Base-by-base conservation (phyloP, 2,329 filamentous ascomycete genomes). In the Xylariaceae sp. region DNA sequence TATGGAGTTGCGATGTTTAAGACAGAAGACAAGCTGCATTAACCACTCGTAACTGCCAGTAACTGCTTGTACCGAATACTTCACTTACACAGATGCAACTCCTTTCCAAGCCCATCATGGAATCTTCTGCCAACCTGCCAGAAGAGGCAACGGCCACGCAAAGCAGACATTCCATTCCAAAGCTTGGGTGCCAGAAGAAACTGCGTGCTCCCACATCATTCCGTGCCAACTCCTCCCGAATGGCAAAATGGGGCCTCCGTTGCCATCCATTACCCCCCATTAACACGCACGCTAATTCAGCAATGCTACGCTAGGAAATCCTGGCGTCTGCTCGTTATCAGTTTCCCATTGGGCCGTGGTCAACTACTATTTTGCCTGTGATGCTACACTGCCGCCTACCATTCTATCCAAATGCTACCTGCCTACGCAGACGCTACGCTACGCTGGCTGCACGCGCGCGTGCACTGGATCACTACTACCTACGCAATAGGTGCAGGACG, bases 51-150 rank as follows among this genome's bases (percentile, higher is more conserved):
- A 18, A 18, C 17, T 18, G 2, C 17, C 17, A 18, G 17, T 18
- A 18, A 18, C 17, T 18, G 17, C 23, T 30, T 30, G 23, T 30
- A 30, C 23, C 23, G 23, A 30, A 30, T 30, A 30, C 23, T 7
- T 41, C 7, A 8, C 45, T 18, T 15, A 17, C 8, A n/a, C 18
- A 15, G 45, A 48, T 15, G 11, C 7, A 50, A 30, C 18, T 50
- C 48, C 17, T 15, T 48, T 17, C 17, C 17, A 18, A 39, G 41
- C 35, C 53, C 59, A 41, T 52, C 53, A 11, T 57, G 44, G 34
- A 59, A 56, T 35, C 23, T 52, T 54, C 57, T 59, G 30, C 51
- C 57, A 61, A 59, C 61, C 61, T 64, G 59, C 61, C 61, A 35
- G 53, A 64, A 62, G 9, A 15, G 60, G 61, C 59, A 62, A 13